These are phyloP conservation scores for Paracoccidioides lutzii DNA, from an alignment of 2,329 filamentous ascomycete species.

Conservation along the genomic window DNA sequence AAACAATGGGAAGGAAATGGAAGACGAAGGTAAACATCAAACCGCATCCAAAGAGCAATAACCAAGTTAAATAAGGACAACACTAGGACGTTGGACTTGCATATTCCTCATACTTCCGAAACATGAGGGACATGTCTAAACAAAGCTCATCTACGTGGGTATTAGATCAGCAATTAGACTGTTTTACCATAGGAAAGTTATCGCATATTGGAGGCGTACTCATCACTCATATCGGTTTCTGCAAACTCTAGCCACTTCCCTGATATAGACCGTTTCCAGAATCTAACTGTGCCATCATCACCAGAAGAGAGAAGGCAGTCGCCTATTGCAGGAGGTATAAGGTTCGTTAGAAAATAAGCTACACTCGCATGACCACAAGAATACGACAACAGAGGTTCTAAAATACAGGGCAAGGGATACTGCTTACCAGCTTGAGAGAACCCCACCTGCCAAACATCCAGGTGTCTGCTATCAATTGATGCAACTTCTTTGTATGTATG, in stretches of 20 bases:
- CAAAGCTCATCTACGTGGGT: not conserved
- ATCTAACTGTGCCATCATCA: constrained; percentile 30
- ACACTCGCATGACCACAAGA: not conserved
- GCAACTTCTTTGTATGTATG: constrained; percentile 31
- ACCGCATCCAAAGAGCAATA: not conserved
- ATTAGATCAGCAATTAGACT: not conserved
- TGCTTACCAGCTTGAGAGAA: constrained; percentile 31
- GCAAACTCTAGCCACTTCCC: constrained; percentile 35
- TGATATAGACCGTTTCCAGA: constrained; percentile 32
- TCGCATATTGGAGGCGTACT: constrained; percentile 8
- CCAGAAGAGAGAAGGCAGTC: constrained; percentile 33
- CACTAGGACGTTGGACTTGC: not conserved
- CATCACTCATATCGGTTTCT: constrained; percentile 28
- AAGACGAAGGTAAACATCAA: not conserved
- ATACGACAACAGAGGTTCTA: not conserved
- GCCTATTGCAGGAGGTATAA: constrained; percentile 16
- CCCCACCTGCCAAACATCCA: constrained; percentile 35
- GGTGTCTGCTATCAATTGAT: constrained; percentile 31
- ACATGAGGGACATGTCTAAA: not conserved
- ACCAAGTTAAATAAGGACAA: not conserved
- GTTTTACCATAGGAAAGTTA: not conserved
- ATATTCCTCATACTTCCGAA: not conserved
- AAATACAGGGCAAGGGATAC: not conserved
- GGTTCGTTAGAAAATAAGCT: not conserved
- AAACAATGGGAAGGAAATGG: not conserved